Conservation (phyloP, 441 rosid genomes). For the Populus hybrid region DNA sequence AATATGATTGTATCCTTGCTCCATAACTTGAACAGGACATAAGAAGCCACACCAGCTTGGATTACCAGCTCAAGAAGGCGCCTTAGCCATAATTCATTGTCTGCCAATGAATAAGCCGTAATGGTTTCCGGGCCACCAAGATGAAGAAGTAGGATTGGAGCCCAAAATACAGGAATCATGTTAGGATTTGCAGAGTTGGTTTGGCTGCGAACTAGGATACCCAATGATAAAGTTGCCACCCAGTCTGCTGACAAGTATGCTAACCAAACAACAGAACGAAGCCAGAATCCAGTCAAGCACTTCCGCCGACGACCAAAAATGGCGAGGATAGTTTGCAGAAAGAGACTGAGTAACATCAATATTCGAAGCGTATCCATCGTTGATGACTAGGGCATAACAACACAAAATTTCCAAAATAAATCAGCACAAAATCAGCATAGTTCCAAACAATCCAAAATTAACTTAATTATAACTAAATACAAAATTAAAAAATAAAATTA, state of each 20-base stretch:
- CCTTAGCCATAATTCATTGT: constrained; percentile 11
- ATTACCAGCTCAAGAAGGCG: constrained; percentile 6
- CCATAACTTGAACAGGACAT: not conserved
- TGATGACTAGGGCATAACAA: not conserved
- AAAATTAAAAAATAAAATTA: too few relatives aligned
- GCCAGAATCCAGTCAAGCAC: fast-evolving
- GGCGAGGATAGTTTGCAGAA: not conserved
- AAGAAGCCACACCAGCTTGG: not conserved
- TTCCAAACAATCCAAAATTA: not conserved
- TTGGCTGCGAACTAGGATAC: not conserved
- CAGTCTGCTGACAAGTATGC: not conserved
- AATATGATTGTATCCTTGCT: not conserved
- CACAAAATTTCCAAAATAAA: too few relatives aligned
- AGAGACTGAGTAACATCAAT: not conserved
- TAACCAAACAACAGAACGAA: not conserved
- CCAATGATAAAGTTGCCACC: not conserved
- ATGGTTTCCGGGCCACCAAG: constrained; percentile 22
- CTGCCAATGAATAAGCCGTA: not conserved
- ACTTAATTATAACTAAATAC: too few relatives aligned
- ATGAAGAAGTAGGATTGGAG: constrained; percentile 19
- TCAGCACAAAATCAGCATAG: not conserved
- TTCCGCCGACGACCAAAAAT: not conserved
- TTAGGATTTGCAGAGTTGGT: not conserved
- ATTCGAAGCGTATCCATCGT: not conserved
- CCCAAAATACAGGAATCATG: constrained; percentile 11